phyloP scores from a whole-genome alignment of 345 rosid species.

The Salix udensis region DNA sequence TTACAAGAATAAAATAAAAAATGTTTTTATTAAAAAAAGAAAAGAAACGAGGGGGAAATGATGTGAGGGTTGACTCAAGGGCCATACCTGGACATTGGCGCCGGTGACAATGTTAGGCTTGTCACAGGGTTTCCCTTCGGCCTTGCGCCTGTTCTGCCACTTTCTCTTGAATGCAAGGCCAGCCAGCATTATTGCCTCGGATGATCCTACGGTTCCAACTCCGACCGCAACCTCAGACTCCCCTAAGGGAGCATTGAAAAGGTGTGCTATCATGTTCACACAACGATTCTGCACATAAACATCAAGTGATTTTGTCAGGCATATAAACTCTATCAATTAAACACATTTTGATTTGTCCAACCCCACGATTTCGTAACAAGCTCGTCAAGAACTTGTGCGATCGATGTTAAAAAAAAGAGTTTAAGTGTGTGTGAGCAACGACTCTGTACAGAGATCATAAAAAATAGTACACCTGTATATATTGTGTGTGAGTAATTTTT shows the following conservation, averaged over 20 bases:
- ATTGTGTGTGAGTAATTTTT: too few species aligned
- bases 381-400: too few species aligned
- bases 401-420: background rate
- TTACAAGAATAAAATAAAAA: too few species aligned
- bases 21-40: background rate
- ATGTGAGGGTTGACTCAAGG: background rate
- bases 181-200: slow-evolving; percentile 94
- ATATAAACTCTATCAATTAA: background rate
- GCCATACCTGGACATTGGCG: slow-evolving; percentile 78
- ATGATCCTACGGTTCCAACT: slow-evolving; percentile 90
- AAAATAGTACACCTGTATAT: too few species aligned
- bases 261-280: slow-evolving; percentile 85
- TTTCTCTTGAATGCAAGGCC: slow-evolving; percentile 88
- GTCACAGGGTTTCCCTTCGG: slow-evolving; percentile 73
- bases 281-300: slow-evolving; percentile 65
- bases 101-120: slow-evolving; percentile 94
- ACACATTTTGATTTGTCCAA: background rate
- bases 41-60: too few species aligned
- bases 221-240: slow-evolving; percentile 76
- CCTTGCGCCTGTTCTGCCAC: slow-evolving; percentile 89
- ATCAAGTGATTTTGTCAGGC: background rate
- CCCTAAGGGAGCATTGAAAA: slow-evolving; percentile 79
- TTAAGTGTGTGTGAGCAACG: too few species aligned
- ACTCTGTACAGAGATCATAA: background rate
- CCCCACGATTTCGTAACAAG: background rate